Evolutionary conservation across 306 rosid genomes (phyloP).

Genomic region (Acacia confusa): DNA sequence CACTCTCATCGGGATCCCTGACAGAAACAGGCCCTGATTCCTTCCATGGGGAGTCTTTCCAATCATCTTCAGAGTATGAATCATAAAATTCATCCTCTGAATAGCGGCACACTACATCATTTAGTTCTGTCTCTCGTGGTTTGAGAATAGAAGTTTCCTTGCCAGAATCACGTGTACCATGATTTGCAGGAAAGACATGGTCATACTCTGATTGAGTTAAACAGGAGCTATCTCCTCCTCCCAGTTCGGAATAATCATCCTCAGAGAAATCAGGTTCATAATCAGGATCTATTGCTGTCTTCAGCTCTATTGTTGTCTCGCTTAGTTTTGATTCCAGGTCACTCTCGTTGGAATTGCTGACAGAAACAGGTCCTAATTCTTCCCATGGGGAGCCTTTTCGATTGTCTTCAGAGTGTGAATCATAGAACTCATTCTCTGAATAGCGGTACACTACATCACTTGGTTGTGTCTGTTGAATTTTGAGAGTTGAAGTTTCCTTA

Average conservation of each 20-base stretch:
- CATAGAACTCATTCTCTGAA: conserved; percentile 49
- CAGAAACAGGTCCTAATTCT: conserved; percentile 69
- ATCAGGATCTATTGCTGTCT: conserved; percentile 27
- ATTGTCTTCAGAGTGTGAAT: conserved; percentile 42
- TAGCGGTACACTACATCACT: conserved; percentile 16
- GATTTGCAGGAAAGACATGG: conserved; percentile 40
- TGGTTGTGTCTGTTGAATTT: conserved; percentile 28
- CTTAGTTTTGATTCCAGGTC: conserved; percentile 30
- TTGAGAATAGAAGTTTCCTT: conserved; percentile 34
- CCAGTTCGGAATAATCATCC: conserved; percentile 59
- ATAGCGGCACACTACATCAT: conserved; percentile 23
- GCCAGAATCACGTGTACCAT: conserved; percentile 32
- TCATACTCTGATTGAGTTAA: conserved; percentile 35
- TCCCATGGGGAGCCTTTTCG: conserved; percentile 54
- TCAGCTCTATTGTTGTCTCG: conserved; percentile 16
- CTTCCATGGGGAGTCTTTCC: conserved; percentile 53
- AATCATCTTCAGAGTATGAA: conserved; percentile 41
- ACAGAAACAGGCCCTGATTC: conserved; percentile 67
- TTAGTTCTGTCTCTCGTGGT: conserved; percentile 28
- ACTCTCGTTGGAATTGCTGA: conserved; percentile 12
- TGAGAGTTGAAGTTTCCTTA: conserved; percentile 34
- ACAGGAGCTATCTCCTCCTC: conserved; percentile 44
- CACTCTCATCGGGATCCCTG: conserved; percentile 18
- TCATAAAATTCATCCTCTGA: conserved; percentile 48
- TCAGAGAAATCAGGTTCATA: conserved; percentile 54